Base-by-base conservation (phyloP, 108 stramenopile species). In the Craspedostauros australis region DNA sequence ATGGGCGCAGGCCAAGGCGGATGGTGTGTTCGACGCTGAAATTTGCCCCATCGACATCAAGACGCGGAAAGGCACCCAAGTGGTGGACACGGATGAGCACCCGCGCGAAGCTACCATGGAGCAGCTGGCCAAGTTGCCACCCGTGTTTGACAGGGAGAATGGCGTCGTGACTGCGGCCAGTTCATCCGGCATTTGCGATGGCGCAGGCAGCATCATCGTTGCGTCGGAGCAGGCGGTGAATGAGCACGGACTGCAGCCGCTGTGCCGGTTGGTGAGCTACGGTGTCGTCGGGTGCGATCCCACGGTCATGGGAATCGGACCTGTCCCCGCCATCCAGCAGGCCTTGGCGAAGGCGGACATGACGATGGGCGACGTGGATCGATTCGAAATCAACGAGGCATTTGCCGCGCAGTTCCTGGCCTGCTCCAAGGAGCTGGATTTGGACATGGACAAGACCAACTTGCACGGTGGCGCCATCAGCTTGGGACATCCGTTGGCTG, bases 311-410 rank as follows among this genome's bases (percentile, higher is more conserved):
- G 97, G 97, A 0, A 91, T 96, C 54, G 97, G 97, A 2, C 97
- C 97, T 1, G 91, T 91, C 7, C 80, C 81, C 6, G 97, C 99
- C 38, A 95, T 99, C 54, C 83, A 70, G 39, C 62, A 81, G 40
- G 96, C 93, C 6, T 59, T 99, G 48, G 23, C 51, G 21, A 75
- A 63, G 21, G 86, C 94, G n/a, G 80, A 80, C 20, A 54, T 95
- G 48, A 71, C 79, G 2, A 32, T 98, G 20, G 64, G 70, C n/a
- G 93, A 98, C 69, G 91, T 96, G 29, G 97, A 99, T 66, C 72
- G 95, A 15, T 28, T 97, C 1, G 99, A 99, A 82, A 91, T 99
- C 73, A 99, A 99, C 61, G 99, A 99, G 77, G 99, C 99, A 18
- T 99, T 98, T 73, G 96, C 99, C 15, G 89, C 94, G 7, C 93